A percentile compares a stretch with the other conserved stretches of the same genome.
phyloP scores from a whole-genome alignment of 768 basidiomycete genomes.

The Pholiota microspora region DNA sequence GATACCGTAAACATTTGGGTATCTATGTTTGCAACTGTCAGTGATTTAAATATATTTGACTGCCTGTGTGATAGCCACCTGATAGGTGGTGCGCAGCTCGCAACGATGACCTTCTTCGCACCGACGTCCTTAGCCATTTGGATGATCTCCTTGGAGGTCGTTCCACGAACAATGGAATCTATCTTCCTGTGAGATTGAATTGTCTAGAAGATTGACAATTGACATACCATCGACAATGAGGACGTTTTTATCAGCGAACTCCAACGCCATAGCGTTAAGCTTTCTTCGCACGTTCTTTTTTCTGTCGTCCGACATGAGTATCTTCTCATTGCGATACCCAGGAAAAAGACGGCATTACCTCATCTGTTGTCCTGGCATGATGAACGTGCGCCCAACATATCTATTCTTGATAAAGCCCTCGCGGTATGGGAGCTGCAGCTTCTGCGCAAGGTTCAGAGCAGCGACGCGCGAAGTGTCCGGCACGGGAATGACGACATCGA shows the following conservation, averaged over 20 bases:
- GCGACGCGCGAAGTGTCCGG: constrained; percentile 97
- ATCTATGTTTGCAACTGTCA: constrained; percentile 37
- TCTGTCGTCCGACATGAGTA: constrained; percentile 34
- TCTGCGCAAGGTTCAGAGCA: constrained; percentile 92
- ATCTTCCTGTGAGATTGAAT: not conserved
- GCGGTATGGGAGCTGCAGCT: constrained; percentile 84
- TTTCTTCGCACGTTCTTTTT: constrained; percentile 94
- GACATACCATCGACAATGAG: constrained; percentile 89
- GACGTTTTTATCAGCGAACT: constrained; percentile 90
- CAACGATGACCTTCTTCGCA: constrained; percentile 92
- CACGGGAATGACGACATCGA: constrained; percentile 97
- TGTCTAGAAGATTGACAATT: not conserved
- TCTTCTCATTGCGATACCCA: not conserved
- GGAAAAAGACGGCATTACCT: constrained; percentile 42
- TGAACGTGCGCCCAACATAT: constrained; percentile 97
- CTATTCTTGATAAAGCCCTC: constrained; percentile 99
- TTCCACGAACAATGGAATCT: constrained; percentile 99
- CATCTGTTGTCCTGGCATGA: constrained; percentile 99
- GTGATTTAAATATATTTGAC: not conserved
- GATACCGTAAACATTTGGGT: constrained; percentile 97
- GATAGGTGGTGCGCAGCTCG: constrained; percentile 96
- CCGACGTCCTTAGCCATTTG: constrained; percentile 99
- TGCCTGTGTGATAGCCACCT: constrained; percentile 45
- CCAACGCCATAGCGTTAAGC: constrained; percentile 97
- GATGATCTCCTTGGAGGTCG: constrained; percentile 97